phyloP scores from a whole-genome alignment of 2,329 filamentous ascomycete species.

The Triangularia setosa region DNA sequence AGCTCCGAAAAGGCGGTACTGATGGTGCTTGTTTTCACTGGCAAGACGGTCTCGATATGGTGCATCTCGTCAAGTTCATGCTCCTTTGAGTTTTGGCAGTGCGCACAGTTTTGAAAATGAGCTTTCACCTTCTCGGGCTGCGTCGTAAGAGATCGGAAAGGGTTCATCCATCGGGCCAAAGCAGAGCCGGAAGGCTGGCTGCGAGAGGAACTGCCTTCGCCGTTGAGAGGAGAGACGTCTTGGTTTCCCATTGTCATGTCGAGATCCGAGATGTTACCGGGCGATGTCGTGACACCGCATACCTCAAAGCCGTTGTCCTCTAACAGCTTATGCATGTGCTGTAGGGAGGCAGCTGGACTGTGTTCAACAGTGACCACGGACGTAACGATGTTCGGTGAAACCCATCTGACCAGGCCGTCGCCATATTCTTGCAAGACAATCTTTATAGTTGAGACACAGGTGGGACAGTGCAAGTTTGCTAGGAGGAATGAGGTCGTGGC shows the following conservation, averaged over 20 bases:
- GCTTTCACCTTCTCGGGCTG: constrained; percentile 27
- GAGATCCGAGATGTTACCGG: constrained; percentile 28
- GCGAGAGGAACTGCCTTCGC: constrained; percentile 17
- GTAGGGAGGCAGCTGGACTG: constrained; percentile 42
- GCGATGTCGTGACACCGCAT: constrained; percentile 42
- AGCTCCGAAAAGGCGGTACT: not conserved
- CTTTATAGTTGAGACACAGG: constrained; percentile 65
- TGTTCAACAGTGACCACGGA: constrained; percentile 64
- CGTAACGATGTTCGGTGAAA: constrained; percentile 68
- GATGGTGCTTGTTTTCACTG: constrained; percentile 4
- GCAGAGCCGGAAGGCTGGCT: constrained; percentile 11
- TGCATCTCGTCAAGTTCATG: constrained; percentile 18
- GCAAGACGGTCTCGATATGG: constrained; percentile 5
- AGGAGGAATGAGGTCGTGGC: constrained; percentile 60
- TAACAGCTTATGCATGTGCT: constrained; percentile 43
- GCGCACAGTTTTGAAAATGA: constrained; percentile 43
- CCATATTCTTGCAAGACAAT: constrained; percentile 49
- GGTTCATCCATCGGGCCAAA: constrained; percentile 28
- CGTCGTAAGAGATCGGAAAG: constrained; percentile 21
- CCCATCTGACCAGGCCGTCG: constrained; percentile 47
- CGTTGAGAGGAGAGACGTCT: constrained; percentile 18
- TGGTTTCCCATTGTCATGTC: constrained; percentile 21
- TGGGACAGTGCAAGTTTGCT: constrained; percentile 73
- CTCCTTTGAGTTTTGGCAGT: constrained; percentile 29
- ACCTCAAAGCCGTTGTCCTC: constrained; percentile 58